Base-by-base conservation (phyloP, 2,329 filamentous ascomycete genomes). In the Neopestalotiopsis rosae region DNA sequence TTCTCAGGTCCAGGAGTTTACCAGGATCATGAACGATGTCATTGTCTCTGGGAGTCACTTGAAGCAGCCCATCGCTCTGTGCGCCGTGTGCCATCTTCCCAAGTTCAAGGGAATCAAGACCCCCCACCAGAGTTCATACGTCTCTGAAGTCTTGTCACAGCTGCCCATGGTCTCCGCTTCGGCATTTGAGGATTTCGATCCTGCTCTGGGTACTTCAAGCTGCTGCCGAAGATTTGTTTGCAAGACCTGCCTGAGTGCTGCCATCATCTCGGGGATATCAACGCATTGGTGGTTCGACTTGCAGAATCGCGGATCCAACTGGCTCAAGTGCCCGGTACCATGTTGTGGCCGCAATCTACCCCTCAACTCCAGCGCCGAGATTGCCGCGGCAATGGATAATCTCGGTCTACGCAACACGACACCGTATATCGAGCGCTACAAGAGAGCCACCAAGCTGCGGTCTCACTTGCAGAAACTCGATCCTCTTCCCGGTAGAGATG, bases 171-270 rank as follows among this genome's bases (percentile, higher is more conserved):
- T 68, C 6, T 40, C 66, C 4, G 42, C 49, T n/a, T 62, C 62
- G 14, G 67, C 68, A 34, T 66, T 71, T 42, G 62, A 69, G 59
- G 68, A 67, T 49, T 68, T 69, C 32, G 62, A 68, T n/a, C 62
- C 66, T 5, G 49, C 30, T 3, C 66, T 24, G 66, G 69, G 69
- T 4, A 59, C 61, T 3, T 68, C 66, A 14, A 63, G 42, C 28
- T 71, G 69, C 65, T 71, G 69, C n/a, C 12, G 68, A 30, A 59
- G 66, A 17, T 69, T 68, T 57, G 66, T 71, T 17, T 71, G 69
- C 49, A 69, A 69, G 61, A 67, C 62, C 2, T 71, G 69, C 13
- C 66, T 71, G 4, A 61, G 63, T 42, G 59, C 62, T 28, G 68
- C 66, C 63, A 68, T 71, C 34, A 59, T 69, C 49, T 28, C 62